phyloP scores from a whole-genome alignment of 225 moss, liverwort and hornwort species.

The Sphagnum contortum region DNA sequence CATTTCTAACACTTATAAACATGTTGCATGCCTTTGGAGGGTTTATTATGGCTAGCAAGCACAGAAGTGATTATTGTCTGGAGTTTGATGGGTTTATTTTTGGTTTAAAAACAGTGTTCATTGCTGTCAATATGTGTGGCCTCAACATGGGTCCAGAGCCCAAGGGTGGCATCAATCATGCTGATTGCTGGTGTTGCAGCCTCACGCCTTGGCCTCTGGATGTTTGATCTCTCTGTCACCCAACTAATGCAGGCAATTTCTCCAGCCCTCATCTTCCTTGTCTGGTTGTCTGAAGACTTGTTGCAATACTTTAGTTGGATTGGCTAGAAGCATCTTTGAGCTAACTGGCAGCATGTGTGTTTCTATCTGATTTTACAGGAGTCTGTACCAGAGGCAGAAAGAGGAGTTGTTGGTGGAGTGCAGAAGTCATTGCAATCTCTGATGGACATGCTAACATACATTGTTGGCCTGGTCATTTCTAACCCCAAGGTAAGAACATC shows the following conservation, averaged over 20 bases:
- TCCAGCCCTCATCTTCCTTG: neutral
- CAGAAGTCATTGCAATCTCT: slow-evolving; percentile 88
- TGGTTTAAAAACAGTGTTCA: slow-evolving; percentile 46
- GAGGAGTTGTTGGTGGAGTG: slow-evolving; percentile 91
- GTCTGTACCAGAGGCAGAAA: slow-evolving; percentile 55
- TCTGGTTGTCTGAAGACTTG: neutral
- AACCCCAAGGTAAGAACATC: slow-evolving; percentile 60
- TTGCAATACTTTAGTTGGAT: neutral
- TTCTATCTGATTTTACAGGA: slow-evolving; percentile 38
- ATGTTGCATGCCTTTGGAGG: too few species aligned
- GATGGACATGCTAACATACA: slow-evolving; percentile 85
- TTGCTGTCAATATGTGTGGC: slow-evolving; percentile 63
- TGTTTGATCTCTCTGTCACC: slow-evolving; percentile 95
- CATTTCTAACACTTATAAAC: too few species aligned
- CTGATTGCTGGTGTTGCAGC: slow-evolving; percentile 73
- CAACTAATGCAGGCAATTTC: slow-evolving; percentile 85
- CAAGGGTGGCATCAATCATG: slow-evolving; percentile 51
- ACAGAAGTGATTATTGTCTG: neutral
- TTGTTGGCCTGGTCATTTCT: slow-evolving; percentile 66
- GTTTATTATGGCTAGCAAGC: neutral
- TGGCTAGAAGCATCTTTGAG: neutral
- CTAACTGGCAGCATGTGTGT: too few species aligned
- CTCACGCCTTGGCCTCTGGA: slow-evolving; percentile 96
- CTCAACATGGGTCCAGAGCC: slow-evolving; percentile 59
- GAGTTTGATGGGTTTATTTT: neutral